These are phyloP conservation scores for Aristolochia californica DNA, from an alignment of 164 flowering plant species.

Conservation along the genomic window DNA sequence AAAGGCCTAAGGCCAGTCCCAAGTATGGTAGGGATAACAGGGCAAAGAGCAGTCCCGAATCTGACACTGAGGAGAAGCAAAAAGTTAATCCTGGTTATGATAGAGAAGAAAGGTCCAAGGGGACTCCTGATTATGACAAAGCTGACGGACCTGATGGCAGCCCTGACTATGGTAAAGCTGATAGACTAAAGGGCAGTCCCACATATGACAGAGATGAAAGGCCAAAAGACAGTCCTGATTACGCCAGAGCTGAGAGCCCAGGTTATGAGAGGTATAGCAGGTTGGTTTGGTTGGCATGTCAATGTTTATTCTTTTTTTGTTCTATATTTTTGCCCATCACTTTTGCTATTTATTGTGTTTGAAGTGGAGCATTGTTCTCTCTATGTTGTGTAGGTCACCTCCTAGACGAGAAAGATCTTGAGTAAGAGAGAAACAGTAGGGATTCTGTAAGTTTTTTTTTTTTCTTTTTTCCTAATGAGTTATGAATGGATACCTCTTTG, in stretches of 20 bases:
- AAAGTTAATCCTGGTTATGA: background rate
- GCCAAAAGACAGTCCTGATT: constrained; percentile 1
- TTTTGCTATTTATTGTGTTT: too few species aligned
- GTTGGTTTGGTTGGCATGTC: constrained; percentile 6
- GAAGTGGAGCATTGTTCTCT: too few species aligned
- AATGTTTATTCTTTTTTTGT: too few species aligned
- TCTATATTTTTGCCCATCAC: too few species aligned
- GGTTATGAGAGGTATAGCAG: constrained; percentile 15
- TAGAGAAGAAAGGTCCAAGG: constrained; percentile 4
- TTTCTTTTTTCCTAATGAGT: too few species aligned
- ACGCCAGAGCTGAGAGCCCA: constrained; percentile 2
- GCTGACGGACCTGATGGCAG: constrained; percentile 1
- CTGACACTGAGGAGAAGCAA: background rate
- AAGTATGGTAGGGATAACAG: constrained; percentile 10
- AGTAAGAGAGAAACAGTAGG: too few species aligned
- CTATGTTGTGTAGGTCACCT: too few species aligned
- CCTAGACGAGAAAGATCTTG: too few species aligned
- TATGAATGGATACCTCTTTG: too few species aligned
- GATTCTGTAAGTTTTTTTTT: too few species aligned
- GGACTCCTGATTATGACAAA: constrained; percentile 4
- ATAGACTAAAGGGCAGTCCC: constrained; percentile 10
- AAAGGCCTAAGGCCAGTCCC: constrained; percentile 4
- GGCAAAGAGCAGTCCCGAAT: constrained; percentile 3
- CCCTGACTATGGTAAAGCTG: constrained; percentile 10
- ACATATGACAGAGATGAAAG: background rate